phyloP scores from a whole-genome alignment of 768 basidiomycete genomes.

The Collybia mongolica region DNA sequence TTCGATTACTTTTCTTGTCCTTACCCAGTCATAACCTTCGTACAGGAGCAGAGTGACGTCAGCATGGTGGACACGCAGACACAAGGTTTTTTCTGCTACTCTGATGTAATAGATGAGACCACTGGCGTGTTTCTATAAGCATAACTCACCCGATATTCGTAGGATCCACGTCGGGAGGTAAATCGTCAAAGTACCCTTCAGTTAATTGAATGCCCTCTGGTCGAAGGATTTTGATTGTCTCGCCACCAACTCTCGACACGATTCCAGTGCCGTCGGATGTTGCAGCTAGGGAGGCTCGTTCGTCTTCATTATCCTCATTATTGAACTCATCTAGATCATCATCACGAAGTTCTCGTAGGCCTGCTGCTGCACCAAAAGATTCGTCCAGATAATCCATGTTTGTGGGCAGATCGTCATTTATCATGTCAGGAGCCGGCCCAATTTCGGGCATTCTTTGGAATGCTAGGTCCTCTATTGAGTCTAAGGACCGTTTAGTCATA shows the following conservation, averaged over 20 bases:
- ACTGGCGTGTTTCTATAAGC: slow-evolving; percentile 5
- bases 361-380: slow-evolving; percentile 77
- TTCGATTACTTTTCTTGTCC: slow-evolving; percentile 84
- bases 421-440: slow-evolving; percentile 82
- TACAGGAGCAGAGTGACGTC: slow-evolving; percentile 74
- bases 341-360: slow-evolving; percentile 68
- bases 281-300: slow-evolving; percentile 19
- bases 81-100: slow-evolving; percentile 46
- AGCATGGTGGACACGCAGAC: slow-evolving; percentile 56
- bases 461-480: slow-evolving; percentile 79
- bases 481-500: slow-evolving; percentile 28
- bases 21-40: slow-evolving; percentile 93
- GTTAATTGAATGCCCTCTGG: slow-evolving; percentile 61
- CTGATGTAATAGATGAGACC: slow-evolving; percentile 21
- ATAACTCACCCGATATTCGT: slow-evolving; percentile 44
- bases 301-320: slow-evolving; percentile 35
- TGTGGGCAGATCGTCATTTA: slow-evolving; percentile 86
- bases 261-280: slow-evolving; percentile 29
- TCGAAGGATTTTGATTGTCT: slow-evolving; percentile 80
- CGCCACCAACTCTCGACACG: slow-evolving; percentile 70
- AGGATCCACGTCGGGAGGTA: slow-evolving; percentile 54
- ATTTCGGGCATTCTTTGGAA: slow-evolving; percentile 76
- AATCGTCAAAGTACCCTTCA: slow-evolving; percentile 72
- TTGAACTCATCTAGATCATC: slow-evolving; percentile 75
- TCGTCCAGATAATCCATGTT: slow-evolving; percentile 87